These are phyloP conservation scores for Cadophora gregata DNA, from an alignment of 2,329 filamentous ascomycete genomes.

Conservation along the genomic window DNA sequence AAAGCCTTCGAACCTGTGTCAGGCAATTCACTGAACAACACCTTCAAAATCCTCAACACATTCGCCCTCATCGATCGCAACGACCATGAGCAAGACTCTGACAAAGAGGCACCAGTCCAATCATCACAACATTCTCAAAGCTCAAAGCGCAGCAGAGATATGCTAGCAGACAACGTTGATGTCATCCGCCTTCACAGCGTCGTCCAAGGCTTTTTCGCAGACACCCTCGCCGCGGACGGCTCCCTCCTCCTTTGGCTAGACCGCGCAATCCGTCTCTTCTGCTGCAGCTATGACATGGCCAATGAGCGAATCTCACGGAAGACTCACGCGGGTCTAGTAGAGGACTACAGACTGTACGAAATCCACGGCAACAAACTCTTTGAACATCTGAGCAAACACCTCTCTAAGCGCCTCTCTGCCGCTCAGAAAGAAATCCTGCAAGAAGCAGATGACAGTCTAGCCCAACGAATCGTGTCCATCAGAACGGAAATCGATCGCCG, in stretches of 20 bases:
- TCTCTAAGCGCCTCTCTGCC: constrained; percentile 43
- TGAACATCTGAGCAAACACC: constrained; percentile 50
- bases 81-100: constrained; percentile 46
- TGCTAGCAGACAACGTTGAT: constrained; percentile 53
- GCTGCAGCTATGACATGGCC: constrained; percentile 55
- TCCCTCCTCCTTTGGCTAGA: constrained; percentile 56
- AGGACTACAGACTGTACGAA: constrained; percentile 58
- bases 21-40: constrained; percentile 50
- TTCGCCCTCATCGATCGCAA: constrained; percentile 59
- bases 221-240: constrained; percentile 49
- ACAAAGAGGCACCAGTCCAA: neutral
- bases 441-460: constrained; percentile 45
- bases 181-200: constrained; percentile 58
- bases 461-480: constrained; percentile 48
- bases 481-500: constrained; percentile 51
- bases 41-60: constrained; percentile 55
- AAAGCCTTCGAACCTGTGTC: constrained; percentile 49
- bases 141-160: constrained; percentile 49
- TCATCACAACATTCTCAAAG: constrained; percentile 34
- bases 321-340: constrained; percentile 51
- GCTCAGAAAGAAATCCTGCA: constrained; percentile 36
- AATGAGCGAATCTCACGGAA: constrained; percentile 51
- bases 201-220: constrained; percentile 59
- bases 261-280: constrained; percentile 55
- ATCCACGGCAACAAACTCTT: constrained; percentile 57